A percentile compares a stretch with the other conserved stretches of the same genome.
Evolutionary conservation across 1,139 yeast species (phyloP).

Genomic region (Kurtzmaniella natalensis): DNA sequence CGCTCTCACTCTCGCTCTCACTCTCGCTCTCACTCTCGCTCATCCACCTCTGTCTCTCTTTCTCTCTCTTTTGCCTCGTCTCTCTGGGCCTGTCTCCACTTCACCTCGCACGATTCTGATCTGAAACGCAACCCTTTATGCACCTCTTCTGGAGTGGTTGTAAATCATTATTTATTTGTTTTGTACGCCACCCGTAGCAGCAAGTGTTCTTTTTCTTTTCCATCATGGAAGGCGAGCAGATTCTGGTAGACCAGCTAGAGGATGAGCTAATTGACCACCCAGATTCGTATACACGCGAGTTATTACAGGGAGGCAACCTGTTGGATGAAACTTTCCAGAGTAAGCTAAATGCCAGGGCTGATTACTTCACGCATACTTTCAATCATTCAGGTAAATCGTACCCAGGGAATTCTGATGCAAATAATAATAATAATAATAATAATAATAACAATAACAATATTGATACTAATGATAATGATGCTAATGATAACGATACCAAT

Average conservation of each 20-base stretch:
- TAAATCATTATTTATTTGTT: no score
- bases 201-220: no score
- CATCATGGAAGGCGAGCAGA: constrained; percentile 31
- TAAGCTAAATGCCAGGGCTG: constrained; percentile 42
- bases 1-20: no score
- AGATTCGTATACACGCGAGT: constrained; percentile 33
- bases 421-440: constrained; percentile 6
- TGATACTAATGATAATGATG: constrained; percentile 5
- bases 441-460: constrained; percentile 6
- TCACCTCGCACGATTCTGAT: no score
- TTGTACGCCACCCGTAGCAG: no score
- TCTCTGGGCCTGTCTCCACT: no score
- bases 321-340: constrained; percentile 44
- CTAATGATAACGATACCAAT: neutral
- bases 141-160: no score
- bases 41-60: no score
- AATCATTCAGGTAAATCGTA: no score
- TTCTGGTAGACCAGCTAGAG: constrained; percentile 42
- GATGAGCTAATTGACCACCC: constrained; percentile 47
- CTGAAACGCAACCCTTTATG: no score
- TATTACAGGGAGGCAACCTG: constrained; percentile 22
- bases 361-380: constrained; percentile 27
- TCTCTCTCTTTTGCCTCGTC: no score
- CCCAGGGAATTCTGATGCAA: constrained; percentile 3
- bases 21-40: no score